Evolutionary conservation across 2,329 filamentous ascomycete species (phyloP), one percentile per base, ranked within the genome.

Genomic region (Grosmannia penicillata): DNA sequence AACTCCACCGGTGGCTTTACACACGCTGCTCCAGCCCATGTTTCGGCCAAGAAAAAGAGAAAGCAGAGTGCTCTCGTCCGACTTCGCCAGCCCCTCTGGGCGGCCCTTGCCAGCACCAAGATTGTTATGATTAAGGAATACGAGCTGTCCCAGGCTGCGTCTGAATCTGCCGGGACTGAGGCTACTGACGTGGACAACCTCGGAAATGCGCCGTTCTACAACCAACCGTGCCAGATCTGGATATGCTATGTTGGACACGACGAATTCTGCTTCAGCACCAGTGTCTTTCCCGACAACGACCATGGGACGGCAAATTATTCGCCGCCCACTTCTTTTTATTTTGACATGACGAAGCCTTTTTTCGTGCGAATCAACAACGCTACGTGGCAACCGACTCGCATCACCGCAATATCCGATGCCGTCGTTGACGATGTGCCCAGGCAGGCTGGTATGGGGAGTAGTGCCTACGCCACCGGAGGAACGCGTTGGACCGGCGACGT

Each of bases 41-140:
- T 61, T 63, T 75, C 53, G 62, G 74, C 70, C 46, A 93, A 91
- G 61, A 91, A 85, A 63, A 81, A 83, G 62, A 76, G 82, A 61
- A 89, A 91, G 62, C 85, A 93, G 60, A 89, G 83, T 53, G 86
- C 85, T 42, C 83, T 91, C 58, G 85, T 93, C 48, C 72, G 87
- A 57, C 83, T 85, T 56, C 78, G 85, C 53, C 87, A 95, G 61
- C 87, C 87, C 35, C 73, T 95, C 47, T 95, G 87, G 87, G 85
- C 87, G 46, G 87, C 87, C 34, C 72, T 95, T 49, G 87, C 87
- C 37, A 94, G 85, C 61, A 94, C 87, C 53, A 95, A 95, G 68
- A 87, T 95, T 55, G 89, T 91, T 50, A 85, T 94, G 61, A 78
- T 93, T 53, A 91, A 93, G 62, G 87, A 86, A 59, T 83, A 84